phyloP scores from a whole-genome alignment of 306 rosid genomes.

The Medicago lupulina region DNA sequence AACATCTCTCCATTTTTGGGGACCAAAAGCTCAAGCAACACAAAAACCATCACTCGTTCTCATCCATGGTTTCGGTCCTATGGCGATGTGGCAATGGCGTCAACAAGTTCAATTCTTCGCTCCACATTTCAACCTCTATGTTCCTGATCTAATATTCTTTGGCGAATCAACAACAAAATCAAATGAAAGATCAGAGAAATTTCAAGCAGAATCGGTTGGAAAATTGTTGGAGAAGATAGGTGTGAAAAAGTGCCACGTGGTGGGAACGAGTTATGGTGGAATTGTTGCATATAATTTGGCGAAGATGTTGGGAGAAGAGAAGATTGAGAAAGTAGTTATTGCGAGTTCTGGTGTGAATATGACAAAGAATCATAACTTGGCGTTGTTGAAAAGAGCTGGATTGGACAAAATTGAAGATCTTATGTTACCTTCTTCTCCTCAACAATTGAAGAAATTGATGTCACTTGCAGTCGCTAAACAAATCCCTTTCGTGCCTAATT shows the following conservation, averaged over 20 bases:
- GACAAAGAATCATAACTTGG: slow-evolving; percentile 51
- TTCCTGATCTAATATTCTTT: slow-evolving; percentile 84
- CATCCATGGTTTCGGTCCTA: slow-evolving; percentile 89
- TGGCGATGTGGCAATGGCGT: slow-evolving; percentile 89
- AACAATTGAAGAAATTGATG: slow-evolving; percentile 61
- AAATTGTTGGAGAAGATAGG: slow-evolving; percentile 62
- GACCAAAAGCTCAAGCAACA: slow-evolving; percentile 44
- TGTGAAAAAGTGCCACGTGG: slow-evolving; percentile 53
- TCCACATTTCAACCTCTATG: slow-evolving; percentile 67
- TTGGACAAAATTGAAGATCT: slow-evolving; percentile 66
- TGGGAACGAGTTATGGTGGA: slow-evolving; percentile 93
- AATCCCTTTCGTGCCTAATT: slow-evolving; percentile 52
- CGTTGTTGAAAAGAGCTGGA: slow-evolving; percentile 60
- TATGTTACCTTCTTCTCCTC: slow-evolving; percentile 71
- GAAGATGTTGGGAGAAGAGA: slow-evolving; percentile 68
- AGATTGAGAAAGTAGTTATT: slow-evolving; percentile 76
- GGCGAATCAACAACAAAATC: slow-evolving; percentile 72
- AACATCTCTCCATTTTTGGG: slow-evolving; percentile 78
- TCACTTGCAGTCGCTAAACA: slow-evolving; percentile 43
- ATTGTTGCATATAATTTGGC: slow-evolving; percentile 84
- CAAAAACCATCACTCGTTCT: slow-evolving; percentile 57
- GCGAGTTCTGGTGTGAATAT: slow-evolving; percentile 89
- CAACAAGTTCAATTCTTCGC: slow-evolving; percentile 70
- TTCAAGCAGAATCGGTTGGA: slow-evolving; percentile 71
- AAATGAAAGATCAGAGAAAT: slow-evolving; percentile 58